phyloP scores from a whole-genome alignment of 148 eudicot species.

The Euryodendron excelsum region DNA sequence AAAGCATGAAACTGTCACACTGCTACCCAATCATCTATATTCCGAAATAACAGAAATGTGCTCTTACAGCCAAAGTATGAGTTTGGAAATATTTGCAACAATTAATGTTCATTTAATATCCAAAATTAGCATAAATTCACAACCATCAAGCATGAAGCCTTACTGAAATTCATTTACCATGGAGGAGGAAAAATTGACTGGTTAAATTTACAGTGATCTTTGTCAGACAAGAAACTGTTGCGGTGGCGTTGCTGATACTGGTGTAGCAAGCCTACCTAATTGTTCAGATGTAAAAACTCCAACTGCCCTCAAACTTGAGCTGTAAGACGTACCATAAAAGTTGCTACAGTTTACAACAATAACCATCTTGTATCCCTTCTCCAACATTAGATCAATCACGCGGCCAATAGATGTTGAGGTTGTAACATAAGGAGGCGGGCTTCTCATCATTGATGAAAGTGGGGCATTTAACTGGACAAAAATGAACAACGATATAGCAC shows the following conservation, averaged over 20 bases:
- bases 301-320: conserved; percentile 45
- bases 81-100: no score
- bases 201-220: neutral
- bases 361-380: conserved; percentile 59
- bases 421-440: conserved; percentile 58
- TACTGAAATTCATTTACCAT: neutral
- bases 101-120: no score
- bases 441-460: conserved; percentile 54
- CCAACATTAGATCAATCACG: conserved; percentile 55
- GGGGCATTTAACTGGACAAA: conserved; percentile 54
- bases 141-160: no score
- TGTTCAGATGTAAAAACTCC: conserved; percentile 60
- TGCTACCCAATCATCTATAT: no score
- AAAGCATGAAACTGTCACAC: no score
- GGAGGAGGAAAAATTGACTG: neutral
- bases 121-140: no score
- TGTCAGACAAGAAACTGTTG: conserved; percentile 1
- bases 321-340: conserved; percentile 31
- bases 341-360: conserved; percentile 40
- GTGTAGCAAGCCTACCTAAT: conserved; percentile 38
- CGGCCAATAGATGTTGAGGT: conserved; percentile 55
- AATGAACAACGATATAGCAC: neutral
- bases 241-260: conserved; percentile 26
- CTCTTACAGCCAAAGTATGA: no score
- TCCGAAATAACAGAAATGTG: no score